Base-by-base conservation (phyloP, 148 eudicot genomes). In the Pouteria glomerata region DNA sequence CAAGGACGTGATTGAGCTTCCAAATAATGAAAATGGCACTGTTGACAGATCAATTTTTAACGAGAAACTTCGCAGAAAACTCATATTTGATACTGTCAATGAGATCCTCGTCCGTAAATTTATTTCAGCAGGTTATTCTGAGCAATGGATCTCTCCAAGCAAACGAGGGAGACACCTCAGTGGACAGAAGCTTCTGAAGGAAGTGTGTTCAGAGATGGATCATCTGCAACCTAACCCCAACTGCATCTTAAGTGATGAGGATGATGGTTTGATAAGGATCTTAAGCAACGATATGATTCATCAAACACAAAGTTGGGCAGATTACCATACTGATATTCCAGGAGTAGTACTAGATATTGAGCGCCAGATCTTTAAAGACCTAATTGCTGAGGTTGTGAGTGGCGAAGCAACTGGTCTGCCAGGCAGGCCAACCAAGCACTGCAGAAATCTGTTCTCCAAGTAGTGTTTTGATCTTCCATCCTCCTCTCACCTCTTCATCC, bases 281-380 rank as follows among this genome's bases (percentile, higher is more conserved):
- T 73, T 76, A 68, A 80, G 63, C 34, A 79, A 81, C 60, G 96
- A 88, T 77, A 73, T 82, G 75, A 76, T 64, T 62, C 72, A 63
- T 37, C 68, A 63, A n/a, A n/a, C n/a, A n/a, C n/a, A n/a, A 60
- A 76, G 73, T 55, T 90, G 92, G 96, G 58, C 57, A 48, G 73
- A 72, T 21, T 59, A 68, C 74, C 50, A 68, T 56, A 24, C 68
- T 71, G 91, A 86, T 74, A 78, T 79, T 74, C 83, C 96, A 66
- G 82, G 85, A 16, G 37, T 88, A 73, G 88, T 86, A 30, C 78
- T 92, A 81, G 93, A 85, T 69, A 85, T 92, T 56, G 96, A 90
- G 74, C 84, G 96, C 19, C 64, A 85, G 63, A 85, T 92, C 39
- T 88, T 88, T 75, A 92, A 88, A 77, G 97, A 92, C 71, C 77